Base-by-base conservation (phyloP, 345 rosid genomes). In the Pugionium cornutum region DNA sequence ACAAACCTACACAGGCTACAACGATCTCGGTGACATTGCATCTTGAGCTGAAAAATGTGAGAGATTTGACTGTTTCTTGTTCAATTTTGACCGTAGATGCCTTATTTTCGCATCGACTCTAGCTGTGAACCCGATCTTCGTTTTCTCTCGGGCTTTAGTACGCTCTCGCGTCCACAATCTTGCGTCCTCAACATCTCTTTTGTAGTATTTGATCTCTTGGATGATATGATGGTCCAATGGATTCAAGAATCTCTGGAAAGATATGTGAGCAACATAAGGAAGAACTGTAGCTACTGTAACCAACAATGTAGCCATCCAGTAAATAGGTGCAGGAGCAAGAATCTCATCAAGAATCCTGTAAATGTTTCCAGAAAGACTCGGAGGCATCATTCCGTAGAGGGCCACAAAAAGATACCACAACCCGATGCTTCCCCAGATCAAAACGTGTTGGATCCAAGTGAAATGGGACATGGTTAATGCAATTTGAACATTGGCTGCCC, bases 191-290 rank as follows among this genome's bases (percentile, higher is more conserved):
- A 85, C 78, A 7, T 95, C 99, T 53, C 89, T 84, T 76, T 64
- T 83, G 73, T 82, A 91, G 76, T 85, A 82, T 75, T 88, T 88
- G 73, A 94, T 94, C 78, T 88, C 97, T 79, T 94, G 99, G 53
- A 94, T 85, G 78, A 94, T 85, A 58, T 90, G 97, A 75, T 94
- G 99, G 74, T 94, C 97, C 88, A 90, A 48, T 2, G 99, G 97
- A 49, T 84, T 77, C 70, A 86, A 79, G 53, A 79, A 80, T 76
- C 97, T 86, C 60, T 90, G 96, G 79, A 81, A 83, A 2, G 96
- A 75, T 9, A 86, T 74, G 79, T 88, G 86, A 28, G 70, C 66
- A 31, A 90, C 63, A 67, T 90, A 94, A 5, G 89, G 83, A 47
- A 94, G 74, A 39, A 78, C 87, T 9, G 96, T 64, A 1, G 90